phyloP scores from a whole-genome alignment of 805 yeast genomes.

The Pichia kluyveri region DNA sequence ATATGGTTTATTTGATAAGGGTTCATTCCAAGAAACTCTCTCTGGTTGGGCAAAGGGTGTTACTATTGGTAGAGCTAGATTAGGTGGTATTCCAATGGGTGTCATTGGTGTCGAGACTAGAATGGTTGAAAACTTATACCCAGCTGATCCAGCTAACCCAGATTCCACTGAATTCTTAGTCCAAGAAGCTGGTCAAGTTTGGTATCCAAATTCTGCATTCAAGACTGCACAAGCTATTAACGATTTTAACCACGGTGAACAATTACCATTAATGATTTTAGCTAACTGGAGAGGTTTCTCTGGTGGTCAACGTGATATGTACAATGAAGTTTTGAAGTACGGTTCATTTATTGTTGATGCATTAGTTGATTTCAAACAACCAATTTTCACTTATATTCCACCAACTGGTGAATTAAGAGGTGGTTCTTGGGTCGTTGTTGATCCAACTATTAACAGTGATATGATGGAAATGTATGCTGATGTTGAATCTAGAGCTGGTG shows the following conservation, averaged over 20 bases:
- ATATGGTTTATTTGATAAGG: conserved; percentile 84
- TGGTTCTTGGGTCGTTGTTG: conserved; percentile 99
- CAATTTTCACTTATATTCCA: conserved; percentile 93
- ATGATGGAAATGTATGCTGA: conserved; percentile 99
- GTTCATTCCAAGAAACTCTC: conserved; percentile 90
- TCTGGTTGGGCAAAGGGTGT: conserved; percentile 99
- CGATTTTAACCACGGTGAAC: conserved; percentile 97
- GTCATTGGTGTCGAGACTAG: conserved; percentile 94
- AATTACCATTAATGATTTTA: conserved; percentile 90
- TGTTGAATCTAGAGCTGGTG: conserved; percentile 93
- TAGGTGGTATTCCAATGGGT: conserved; percentile 99
- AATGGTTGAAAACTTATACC: conserved; percentile 77
- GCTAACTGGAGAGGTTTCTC: conserved; percentile 99
- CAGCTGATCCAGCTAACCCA: conserved; percentile 99
- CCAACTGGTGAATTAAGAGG: conserved; percentile 99
- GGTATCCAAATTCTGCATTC: conserved; percentile 99
- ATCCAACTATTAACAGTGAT: conserved; percentile 92
- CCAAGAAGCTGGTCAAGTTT: conserved; percentile 98
- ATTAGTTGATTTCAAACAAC: conserved; percentile 90
- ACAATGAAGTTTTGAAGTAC: conserved; percentile 92
- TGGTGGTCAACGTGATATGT: conserved; percentile 99
- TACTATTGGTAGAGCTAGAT: conserved; percentile 96
- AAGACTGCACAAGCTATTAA: conserved; percentile 98
- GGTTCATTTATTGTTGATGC: conserved; percentile 98
- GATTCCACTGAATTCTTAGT: conserved; percentile 79